Evolutionary conservation across 1,284 basidiomycete species (phyloP).

Genomic region (Cryptococcus depauperatus): DNA sequence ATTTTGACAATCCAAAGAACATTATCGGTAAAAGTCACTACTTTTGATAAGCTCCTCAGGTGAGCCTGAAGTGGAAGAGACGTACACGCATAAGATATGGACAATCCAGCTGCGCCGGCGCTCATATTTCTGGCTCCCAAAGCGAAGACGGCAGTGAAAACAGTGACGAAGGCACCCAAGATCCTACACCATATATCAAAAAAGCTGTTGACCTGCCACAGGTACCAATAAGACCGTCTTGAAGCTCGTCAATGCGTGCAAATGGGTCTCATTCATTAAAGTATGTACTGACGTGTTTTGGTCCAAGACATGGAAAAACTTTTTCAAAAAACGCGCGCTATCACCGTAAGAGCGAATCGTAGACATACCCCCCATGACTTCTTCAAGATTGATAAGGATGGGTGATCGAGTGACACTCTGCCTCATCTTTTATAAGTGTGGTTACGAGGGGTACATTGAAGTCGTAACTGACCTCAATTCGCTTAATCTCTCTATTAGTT

Average conservation of each 20-base stretch:
- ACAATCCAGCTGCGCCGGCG: slow-evolving; percentile 42
- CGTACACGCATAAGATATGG: slow-evolving; percentile 38
- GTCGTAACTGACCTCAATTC: slow-evolving; percentile 45
- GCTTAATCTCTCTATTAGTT: slow-evolving; percentile 51
- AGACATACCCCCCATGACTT: slow-evolving; percentile 46
- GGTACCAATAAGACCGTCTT: slow-evolving; percentile 40
- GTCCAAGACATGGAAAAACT: slow-evolving; percentile 46
- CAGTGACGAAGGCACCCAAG: slow-evolving; percentile 46
- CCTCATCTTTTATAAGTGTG: background rate
- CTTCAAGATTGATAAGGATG: slow-evolving; percentile 52
- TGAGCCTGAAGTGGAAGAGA: background rate
- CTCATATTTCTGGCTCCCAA: slow-evolving; percentile 38
- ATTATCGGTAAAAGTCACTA: slow-evolving; percentile 45
- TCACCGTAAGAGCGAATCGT: slow-evolving; percentile 51
- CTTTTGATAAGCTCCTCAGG: background rate
- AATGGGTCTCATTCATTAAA: background rate
- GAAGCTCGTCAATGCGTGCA: slow-evolving; percentile 11
- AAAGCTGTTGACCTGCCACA: slow-evolving; percentile 47
- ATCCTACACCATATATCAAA: slow-evolving; percentile 47
- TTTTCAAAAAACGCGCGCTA: slow-evolving; percentile 45
- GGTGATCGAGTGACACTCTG: slow-evolving; percentile 49
- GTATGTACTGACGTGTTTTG: slow-evolving; percentile 40
- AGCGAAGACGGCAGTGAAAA: slow-evolving; percentile 46
- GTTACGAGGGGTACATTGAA: background rate
- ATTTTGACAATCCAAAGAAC: slow-evolving; percentile 48